A percentile compares a stretch with the other conserved stretches of the same genome.
Conservation (phyloP, 2,329 filamentous ascomycete genomes). For the Phialophora verrucosa region DNA sequence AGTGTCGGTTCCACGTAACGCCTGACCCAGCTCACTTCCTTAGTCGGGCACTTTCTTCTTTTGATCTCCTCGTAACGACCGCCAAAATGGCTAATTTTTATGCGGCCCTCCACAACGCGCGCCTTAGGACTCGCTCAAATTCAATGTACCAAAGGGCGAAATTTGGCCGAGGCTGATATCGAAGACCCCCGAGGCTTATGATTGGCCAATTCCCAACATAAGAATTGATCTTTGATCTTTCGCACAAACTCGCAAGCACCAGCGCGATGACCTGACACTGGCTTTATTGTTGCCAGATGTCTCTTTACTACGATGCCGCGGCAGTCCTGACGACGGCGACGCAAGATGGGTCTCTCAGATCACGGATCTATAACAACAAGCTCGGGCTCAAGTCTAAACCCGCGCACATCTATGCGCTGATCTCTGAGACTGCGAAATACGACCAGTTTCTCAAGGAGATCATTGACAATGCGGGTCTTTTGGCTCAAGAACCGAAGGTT, state of each 20-base stretch:
- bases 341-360: constrained; percentile 80
- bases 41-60: neutral
- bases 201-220: neutral
- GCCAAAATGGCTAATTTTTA: neutral
- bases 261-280: neutral
- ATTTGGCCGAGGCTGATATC: constrained; percentile 13
- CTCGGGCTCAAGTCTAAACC: constrained; percentile 77
- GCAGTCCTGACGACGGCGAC: constrained; percentile 65
- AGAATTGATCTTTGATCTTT: neutral
- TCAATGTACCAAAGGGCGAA: neutral
- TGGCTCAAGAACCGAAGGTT: constrained; percentile 85
- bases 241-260: constrained; percentile 71
- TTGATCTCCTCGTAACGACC: neutral
- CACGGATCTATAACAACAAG: constrained; percentile 74
- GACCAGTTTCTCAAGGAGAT: constrained; percentile 83
- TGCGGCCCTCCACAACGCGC: neutral
- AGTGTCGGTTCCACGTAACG: neutral
- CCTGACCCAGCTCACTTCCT: neutral
- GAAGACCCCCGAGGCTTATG: neutral
- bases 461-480: constrained; percentile 77
- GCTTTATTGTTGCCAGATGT: constrained; percentile 67
- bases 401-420: constrained; percentile 84
- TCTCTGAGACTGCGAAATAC: constrained; percentile 89
- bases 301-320: constrained; percentile 91
- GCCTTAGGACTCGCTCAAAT: constrained; percentile 4